Conservation (phyloP, 2,329 filamentous ascomycete species). For the Pseudogymnoascus sp. region DNA sequence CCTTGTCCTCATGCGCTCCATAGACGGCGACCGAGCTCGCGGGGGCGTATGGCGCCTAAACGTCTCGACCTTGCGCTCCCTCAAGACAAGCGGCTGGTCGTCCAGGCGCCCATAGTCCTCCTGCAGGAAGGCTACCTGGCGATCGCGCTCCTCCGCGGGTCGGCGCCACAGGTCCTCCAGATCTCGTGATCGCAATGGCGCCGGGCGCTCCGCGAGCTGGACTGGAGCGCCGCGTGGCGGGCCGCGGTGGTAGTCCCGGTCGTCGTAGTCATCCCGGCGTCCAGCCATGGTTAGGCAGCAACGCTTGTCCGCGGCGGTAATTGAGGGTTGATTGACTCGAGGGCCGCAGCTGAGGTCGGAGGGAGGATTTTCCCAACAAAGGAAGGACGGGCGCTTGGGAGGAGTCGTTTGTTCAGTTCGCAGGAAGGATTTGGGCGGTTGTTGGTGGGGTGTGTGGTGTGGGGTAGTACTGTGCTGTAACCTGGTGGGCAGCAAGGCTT, state of each 20-base stretch:
- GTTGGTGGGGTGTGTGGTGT: conserved; percentile 1
- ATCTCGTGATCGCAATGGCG: conserved; percentile 3
- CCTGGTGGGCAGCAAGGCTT: conserved; percentile 7
- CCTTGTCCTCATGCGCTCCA: not conserved
- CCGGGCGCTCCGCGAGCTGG: not conserved
- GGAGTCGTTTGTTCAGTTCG: not conserved
- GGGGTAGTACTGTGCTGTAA: conserved; percentile 1
- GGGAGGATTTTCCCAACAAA: not conserved
- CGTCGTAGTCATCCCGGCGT: conserved; percentile 4
- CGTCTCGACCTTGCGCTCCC: conserved; percentile 1
- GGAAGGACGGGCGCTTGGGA: not conserved
- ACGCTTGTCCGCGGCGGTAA: not conserved
- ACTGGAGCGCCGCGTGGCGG: not conserved
- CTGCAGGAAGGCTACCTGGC: conserved; percentile 1
- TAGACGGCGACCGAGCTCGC: not conserved
- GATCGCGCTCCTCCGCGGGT: not conserved
- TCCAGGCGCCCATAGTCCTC: conserved; percentile 6
- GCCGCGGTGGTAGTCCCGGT: not conserved
- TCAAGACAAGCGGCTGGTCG: conserved; percentile 8
- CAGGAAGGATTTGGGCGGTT: not conserved
- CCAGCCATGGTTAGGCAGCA: not conserved
- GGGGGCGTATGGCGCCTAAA: not conserved
- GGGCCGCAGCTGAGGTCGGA: not conserved
- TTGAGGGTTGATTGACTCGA: not conserved
- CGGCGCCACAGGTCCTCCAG: not conserved